Evolutionary conservation across 1,139 yeast species (phyloP).

Genomic region (Hansenula sp.): DNA sequence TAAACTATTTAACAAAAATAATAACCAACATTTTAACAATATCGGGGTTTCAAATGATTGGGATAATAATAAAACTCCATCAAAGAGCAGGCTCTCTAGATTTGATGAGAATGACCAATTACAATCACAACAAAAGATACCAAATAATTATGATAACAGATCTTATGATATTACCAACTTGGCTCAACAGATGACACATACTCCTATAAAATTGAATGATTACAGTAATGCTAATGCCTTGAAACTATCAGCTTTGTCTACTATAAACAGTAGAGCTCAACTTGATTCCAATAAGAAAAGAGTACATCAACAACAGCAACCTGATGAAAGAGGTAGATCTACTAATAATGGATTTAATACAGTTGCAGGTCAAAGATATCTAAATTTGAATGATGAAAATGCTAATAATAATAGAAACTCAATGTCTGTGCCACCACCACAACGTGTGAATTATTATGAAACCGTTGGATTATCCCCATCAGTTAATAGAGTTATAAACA

Average conservation of each 20-base stretch:
- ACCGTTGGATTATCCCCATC: constrained; percentile 8
- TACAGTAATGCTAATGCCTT: constrained; percentile 41
- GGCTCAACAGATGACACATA: constrained; percentile 23
- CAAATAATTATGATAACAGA: constrained; percentile 33
- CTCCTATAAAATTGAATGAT: constrained; percentile 25
- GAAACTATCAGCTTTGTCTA: constrained; percentile 59
- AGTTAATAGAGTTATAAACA: constrained; percentile 8
- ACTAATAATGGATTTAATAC: constrained; percentile 1
- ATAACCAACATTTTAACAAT: not conserved
- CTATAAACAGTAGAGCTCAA: constrained; percentile 58
- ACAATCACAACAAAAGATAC: constrained; percentile 23
- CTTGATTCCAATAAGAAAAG: constrained; percentile 48
- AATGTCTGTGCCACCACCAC: constrained; percentile 15
- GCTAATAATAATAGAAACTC: constrained; percentile 6
- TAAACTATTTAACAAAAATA: constrained; percentile 12
- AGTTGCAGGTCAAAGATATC: constrained; percentile 7
- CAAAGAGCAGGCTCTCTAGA: constrained; percentile 17
- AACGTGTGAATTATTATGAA: constrained; percentile 12
- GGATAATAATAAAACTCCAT: constrained; percentile 13
- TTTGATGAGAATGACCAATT: constrained; percentile 8
- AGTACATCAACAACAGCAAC: constrained; percentile 4
- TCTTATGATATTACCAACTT: constrained; percentile 31
- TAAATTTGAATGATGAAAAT: constrained; percentile 13
- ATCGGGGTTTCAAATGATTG: constrained; percentile 1
- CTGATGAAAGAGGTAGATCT: constrained; percentile 10